These are phyloP conservation scores for Ophiocordyceps camponoti-floridani DNA, from an alignment of 2,329 filamentous ascomycete species.

Conservation along the genomic window DNA sequence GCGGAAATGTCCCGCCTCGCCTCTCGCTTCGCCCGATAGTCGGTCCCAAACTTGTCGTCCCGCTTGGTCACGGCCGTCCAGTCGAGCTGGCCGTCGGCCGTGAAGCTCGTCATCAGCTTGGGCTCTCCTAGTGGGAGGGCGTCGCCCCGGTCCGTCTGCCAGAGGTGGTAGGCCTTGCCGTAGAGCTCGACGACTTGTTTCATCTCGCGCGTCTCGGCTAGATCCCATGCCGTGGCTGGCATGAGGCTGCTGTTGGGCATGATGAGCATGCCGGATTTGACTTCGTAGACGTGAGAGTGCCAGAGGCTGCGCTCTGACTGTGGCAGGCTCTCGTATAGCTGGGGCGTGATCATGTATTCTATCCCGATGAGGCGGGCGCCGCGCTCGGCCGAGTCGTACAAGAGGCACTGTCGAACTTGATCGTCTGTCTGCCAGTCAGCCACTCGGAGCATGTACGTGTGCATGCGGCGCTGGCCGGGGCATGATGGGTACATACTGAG, in stretches of 20 bases:
- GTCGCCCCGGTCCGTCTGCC: slow-evolving; percentile 67
- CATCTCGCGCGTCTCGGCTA: slow-evolving; percentile 67
- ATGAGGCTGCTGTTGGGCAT: slow-evolving; percentile 44
- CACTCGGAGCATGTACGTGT: slow-evolving; percentile 24
- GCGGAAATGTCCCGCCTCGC: slow-evolving; percentile 21
- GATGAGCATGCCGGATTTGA: slow-evolving; percentile 64
- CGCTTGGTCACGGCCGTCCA: slow-evolving; percentile 26
- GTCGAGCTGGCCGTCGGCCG: slow-evolving; percentile 27
- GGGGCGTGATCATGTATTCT: slow-evolving; percentile 70
- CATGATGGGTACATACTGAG: slow-evolving; percentile 23
- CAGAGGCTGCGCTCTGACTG: slow-evolving; percentile 54
- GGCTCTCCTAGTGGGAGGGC: slow-evolving; percentile 31
- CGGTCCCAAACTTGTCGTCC: slow-evolving; percentile 25
- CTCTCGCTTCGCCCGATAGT: slow-evolving; percentile 26
- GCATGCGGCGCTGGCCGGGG: not conserved
- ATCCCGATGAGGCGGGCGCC: slow-evolving; percentile 63
- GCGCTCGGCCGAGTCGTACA: slow-evolving; percentile 55
- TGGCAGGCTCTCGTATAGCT: slow-evolving; percentile 48
- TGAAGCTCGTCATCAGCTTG: slow-evolving; percentile 36
- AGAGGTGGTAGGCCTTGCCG: slow-evolving; percentile 72
- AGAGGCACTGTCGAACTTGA: slow-evolving; percentile 69
- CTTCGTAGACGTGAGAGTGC: slow-evolving; percentile 63
- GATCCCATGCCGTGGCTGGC: slow-evolving; percentile 49
- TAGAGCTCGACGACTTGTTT: slow-evolving; percentile 56
- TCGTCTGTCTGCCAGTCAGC: slow-evolving; percentile 6